phyloP scores from a whole-genome alignment of 257 asterid species.

The Primulina huaijiensis region DNA sequence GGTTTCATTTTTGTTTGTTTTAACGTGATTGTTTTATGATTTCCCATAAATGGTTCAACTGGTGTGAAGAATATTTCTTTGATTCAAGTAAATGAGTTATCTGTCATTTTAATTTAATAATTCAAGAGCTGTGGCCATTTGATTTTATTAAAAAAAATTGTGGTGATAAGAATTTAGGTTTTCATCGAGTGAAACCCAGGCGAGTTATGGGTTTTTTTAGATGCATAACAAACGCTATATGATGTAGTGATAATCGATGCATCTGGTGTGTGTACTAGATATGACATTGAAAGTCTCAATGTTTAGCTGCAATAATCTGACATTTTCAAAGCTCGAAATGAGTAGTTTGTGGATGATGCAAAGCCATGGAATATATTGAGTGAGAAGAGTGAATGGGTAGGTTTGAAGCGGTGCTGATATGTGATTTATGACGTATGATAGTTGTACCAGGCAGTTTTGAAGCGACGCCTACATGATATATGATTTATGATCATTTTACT shows the following conservation, averaged over 20 bases:
- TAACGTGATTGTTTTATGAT: constrained; percentile 26
- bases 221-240: not conserved
- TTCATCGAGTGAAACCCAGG: not conserved
- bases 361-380: not conserved
- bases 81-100: not conserved
- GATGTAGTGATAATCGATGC: not conserved
- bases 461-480: not conserved
- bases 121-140: not conserved
- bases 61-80: not conserved
- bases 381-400: not conserved
- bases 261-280: not conserved
- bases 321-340: not conserved
- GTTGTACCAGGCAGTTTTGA: not conserved
- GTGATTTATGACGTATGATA: not conserved
- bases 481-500: not conserved
- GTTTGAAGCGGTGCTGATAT: not conserved
- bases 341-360: not conserved
- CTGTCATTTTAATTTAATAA: not conserved
- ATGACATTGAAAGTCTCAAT: not conserved
- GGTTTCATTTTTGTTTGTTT: constrained; percentile 33
- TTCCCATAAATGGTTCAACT: not conserved
- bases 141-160: not conserved
- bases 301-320: not conserved
- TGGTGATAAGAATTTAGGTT: not conserved
- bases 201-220: not conserved